Evolutionary conservation across 1,284 basidiomycete genomes (phyloP).

Genomic region (Boletus semigastroideus): DNA sequence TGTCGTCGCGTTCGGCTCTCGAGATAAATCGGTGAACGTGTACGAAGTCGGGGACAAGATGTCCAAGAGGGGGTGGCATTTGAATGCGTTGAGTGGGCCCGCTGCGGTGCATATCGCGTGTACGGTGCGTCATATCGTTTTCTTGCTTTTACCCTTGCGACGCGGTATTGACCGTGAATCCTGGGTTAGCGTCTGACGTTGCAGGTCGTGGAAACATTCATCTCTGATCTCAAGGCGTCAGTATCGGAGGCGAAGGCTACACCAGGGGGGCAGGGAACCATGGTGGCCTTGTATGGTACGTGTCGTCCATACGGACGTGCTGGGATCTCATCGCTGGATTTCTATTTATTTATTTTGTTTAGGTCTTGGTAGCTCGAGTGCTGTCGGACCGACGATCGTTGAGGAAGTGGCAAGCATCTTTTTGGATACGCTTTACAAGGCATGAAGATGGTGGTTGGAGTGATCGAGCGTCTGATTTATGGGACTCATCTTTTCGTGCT

Average conservation of each 20-base stretch:
- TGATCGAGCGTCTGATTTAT: not conserved
- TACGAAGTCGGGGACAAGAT: conserved; percentile 91
- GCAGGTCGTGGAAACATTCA: conserved; percentile 71
- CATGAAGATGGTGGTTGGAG: conserved; percentile 36
- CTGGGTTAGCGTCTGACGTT: conserved; percentile 68
- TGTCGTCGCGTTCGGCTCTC: conserved; percentile 86
- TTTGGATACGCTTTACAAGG: conserved; percentile 82
- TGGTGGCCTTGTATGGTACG: not conserved
- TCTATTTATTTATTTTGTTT: not conserved
- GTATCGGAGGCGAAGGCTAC: conserved; percentile 60
- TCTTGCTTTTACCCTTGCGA: not conserved
- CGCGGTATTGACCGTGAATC: not conserved
- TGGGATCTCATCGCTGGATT: too few relatives aligned
- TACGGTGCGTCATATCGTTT: conserved; percentile 60
- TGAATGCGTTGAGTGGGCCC: conserved; percentile 82
- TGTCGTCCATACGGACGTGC: not conserved
- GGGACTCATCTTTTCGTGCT: not conserved
- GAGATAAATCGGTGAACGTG: conserved; percentile 60
- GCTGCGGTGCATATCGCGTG: conserved; percentile 92
- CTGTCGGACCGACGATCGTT: conserved; percentile 87
- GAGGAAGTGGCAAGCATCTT: conserved; percentile 81
- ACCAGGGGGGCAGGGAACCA: conserved; percentile 32
- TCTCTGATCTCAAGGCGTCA: conserved; percentile 79
- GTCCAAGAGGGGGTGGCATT: conserved; percentile 84
- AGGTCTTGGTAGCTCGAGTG: conserved; percentile 88